Conservation (phyloP, 2,329 filamentous ascomycete genomes). For the Cyphellophora attinorum region DNA sequence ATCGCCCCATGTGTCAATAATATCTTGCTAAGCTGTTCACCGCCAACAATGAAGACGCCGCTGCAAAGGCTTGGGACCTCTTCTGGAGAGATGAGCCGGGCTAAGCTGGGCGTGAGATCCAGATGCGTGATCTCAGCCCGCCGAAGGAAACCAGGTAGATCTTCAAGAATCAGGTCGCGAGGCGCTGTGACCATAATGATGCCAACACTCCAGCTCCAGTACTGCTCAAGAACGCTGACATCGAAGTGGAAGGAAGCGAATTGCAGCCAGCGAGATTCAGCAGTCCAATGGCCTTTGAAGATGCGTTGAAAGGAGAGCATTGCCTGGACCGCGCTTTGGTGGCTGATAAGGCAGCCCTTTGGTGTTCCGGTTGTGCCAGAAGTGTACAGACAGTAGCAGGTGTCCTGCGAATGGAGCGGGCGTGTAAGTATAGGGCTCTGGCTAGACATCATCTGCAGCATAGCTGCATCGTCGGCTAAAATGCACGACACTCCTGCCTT, state of each 20-base stretch:
- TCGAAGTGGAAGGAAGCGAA: conserved; percentile 95
- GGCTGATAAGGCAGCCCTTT: conserved; percentile 80
- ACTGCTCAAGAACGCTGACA: conserved; percentile 85
- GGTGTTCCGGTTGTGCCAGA: conserved; percentile 79
- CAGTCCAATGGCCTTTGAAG: conserved; percentile 65
- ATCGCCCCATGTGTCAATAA: conserved; percentile 75
- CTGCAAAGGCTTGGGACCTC: conserved; percentile 70
- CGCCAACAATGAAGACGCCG: conserved; percentile 88
- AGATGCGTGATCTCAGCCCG: conserved; percentile 74
- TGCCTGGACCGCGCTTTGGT: conserved; percentile 80
- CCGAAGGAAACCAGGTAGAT: conserved; percentile 64
- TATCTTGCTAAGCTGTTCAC: conserved; percentile 80
- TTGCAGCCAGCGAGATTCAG: conserved; percentile 71
- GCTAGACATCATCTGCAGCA: conserved; percentile 26
- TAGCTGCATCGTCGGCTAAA: conserved; percentile 33
- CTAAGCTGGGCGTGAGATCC: conserved; percentile 81
- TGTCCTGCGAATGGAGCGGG: conserved; percentile 40
- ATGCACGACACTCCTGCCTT: conserved; percentile 31
- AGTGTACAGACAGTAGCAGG: conserved; percentile 78
- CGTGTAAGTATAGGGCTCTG: conserved; percentile 25
- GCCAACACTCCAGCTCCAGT: conserved; percentile 89
- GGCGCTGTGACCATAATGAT: conserved; percentile 76
- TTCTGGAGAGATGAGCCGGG: conserved; percentile 65
- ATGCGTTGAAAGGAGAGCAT: conserved; percentile 78
- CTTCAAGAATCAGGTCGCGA: conserved; percentile 75